Evolutionary conservation across 2,329 filamentous ascomycete species (phyloP).

Genomic region (Exophiala phaeomuriformis): DNA sequence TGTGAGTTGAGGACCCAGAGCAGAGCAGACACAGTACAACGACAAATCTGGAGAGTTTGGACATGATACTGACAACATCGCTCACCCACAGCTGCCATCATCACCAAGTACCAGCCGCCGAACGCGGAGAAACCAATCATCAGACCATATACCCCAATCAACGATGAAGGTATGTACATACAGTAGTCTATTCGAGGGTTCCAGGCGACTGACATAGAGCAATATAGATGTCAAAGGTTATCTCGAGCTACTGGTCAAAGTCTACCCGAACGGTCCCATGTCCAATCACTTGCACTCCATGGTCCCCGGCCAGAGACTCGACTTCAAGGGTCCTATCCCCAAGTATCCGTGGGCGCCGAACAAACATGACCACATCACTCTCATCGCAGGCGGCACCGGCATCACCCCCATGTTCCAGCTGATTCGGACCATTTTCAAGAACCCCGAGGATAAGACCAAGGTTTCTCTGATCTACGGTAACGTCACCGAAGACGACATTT

Average conservation of each 20-base stretch:
- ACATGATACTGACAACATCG: neutral
- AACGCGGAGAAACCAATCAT: constrained; percentile 78
- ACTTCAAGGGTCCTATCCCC: constrained; percentile 90
- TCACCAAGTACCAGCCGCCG: constrained; percentile 87
- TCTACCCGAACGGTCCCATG: constrained; percentile 87
- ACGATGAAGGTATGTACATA: constrained; percentile 58
- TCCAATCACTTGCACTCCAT: constrained; percentile 79
- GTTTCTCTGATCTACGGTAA: constrained; percentile 94
- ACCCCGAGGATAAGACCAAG: constrained; percentile 94
- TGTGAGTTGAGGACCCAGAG: constrained; percentile 47
- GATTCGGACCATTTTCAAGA: constrained; percentile 82
- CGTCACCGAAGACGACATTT: constrained; percentile 78
- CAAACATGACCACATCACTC: constrained; percentile 72
- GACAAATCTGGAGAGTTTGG: too few relatives aligned
- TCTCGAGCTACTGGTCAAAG: constrained; percentile 85
- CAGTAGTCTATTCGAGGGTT: neutral
- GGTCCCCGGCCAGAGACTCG: constrained; percentile 70
- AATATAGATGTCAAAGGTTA: constrained; percentile 62
- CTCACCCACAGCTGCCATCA: constrained; percentile 53
- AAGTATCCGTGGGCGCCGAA: constrained; percentile 87
- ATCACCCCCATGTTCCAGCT: constrained; percentile 99
- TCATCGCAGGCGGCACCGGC: constrained; percentile 85
- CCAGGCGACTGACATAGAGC: constrained; percentile 3
- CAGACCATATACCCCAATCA: constrained; percentile 86
- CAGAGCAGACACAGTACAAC: too few relatives aligned